These are phyloP conservation scores for Solanum habrochaites DNA, from an alignment of 257 asterid genomes.

Conservation along the genomic window DNA sequence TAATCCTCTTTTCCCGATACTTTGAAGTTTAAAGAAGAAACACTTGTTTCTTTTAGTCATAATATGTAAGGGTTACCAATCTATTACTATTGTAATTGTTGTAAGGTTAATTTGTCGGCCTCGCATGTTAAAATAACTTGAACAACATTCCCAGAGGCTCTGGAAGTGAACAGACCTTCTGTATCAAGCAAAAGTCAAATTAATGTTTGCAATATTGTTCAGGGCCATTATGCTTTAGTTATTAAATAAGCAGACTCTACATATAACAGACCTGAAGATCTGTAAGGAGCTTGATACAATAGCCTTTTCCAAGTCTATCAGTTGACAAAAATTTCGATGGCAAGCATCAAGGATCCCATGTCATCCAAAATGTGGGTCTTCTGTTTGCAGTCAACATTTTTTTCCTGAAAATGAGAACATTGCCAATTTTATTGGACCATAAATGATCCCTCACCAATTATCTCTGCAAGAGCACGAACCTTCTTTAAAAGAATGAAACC, in stretches of 20 bases:
- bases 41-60: background rate
- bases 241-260: background rate
- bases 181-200: background rate
- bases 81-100: background rate
- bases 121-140: background rate
- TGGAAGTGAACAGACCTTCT: background rate
- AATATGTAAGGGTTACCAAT: background rate
- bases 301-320: background rate
- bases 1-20: background rate
- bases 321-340: background rate
- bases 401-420: background rate
- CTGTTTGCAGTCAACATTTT: background rate
- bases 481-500: slow-evolving; percentile 49
- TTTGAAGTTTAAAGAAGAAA: background rate
- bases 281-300: background rate
- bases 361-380: background rate
- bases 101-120: background rate
- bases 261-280: background rate
- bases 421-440: background rate
- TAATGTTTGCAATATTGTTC: background rate
- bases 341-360: background rate
- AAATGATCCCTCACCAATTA: slow-evolving; percentile 35
- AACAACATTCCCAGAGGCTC: background rate
- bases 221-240: background rate
- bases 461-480: slow-evolving; percentile 64